These are phyloP conservation scores for Arachis hypogaea DNA, from an alignment of 306 rosid genomes.

Conservation along the genomic window DNA sequence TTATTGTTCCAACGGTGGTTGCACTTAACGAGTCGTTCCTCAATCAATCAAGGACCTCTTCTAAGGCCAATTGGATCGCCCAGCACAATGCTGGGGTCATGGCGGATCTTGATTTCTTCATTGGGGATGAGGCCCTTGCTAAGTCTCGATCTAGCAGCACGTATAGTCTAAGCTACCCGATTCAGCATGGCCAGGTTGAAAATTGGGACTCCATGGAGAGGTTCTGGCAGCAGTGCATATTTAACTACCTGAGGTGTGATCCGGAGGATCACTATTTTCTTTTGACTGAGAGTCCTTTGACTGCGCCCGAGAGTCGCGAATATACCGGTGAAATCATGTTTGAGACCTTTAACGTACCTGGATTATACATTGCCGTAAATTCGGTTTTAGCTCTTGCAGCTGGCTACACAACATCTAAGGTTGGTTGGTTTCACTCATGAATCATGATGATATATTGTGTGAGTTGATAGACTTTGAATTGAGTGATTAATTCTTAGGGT, in stretches of 20 bases:
- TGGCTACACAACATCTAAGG: conserved; percentile 98
- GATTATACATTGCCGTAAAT: conserved; percentile 93
- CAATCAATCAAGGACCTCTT: conserved; percentile 69
- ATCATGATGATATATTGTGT: not conserved
- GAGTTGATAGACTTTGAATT: conserved; percentile 31
- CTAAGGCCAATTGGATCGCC: conserved; percentile 81
- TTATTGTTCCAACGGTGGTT: conserved; percentile 83
- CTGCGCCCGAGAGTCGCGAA: conserved; percentile 97
- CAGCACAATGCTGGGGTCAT: conserved; percentile 98
- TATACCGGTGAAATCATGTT: conserved; percentile 98
- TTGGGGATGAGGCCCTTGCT: conserved; percentile 89
- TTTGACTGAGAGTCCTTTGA: conserved; percentile 91
- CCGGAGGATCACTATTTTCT: conserved; percentile 99
- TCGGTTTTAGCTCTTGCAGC: conserved; percentile 99
- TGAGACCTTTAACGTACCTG: conserved; percentile 98
- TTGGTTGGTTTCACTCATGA: conserved; percentile 57
- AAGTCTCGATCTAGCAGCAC: conserved; percentile 83
- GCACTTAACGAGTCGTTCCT: conserved; percentile 87
- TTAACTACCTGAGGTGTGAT: conserved; percentile 94
- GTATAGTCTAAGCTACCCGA: conserved; percentile 82
- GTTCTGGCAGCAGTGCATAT: conserved; percentile 97
- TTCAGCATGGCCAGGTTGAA: conserved; percentile 86
- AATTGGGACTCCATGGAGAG: conserved; percentile 99
- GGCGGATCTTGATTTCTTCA: conserved; percentile 99
- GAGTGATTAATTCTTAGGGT: conserved; percentile 27